Evolutionary conservation across 1,284 basidiomycete genomes (phyloP), one percentile per base, ranked within the genome.

Genomic region (Ganoderma resinaceum): DNA sequence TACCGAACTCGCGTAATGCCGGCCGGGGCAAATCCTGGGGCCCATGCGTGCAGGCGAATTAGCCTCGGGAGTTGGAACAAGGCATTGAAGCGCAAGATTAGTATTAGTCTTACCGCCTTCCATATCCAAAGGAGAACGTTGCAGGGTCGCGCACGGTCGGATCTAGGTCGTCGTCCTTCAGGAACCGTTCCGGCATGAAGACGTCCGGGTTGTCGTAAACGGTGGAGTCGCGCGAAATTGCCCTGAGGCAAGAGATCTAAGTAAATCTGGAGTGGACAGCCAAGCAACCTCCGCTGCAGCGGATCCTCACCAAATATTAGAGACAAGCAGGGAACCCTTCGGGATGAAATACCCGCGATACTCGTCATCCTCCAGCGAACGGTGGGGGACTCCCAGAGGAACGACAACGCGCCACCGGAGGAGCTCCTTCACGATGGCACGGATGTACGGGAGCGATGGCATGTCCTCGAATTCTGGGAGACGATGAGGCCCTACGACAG

Each of bases 401-500:
- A 67, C 66, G 23, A 72, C 71, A 12, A 66, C 66, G 11, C 66
- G 68, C 71, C 71, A 72, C 12, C 71, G 64, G 9, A 72, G 59
- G 14, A 65, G 60, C 65, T 72, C 71, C 62, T 70, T 72, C 26
- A 65, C 58, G 8, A 72, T 14, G 6, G 69, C 71, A 29, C 20
- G 23, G 31, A 72, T 40, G 63, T 72, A 72, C 7, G 69, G 71
- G 23, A 72, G 67, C 33, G 69, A 63, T 26, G 61, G 20, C 14
- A 78, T 66, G 64, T 85, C 84, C 8, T 75, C 73, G 38, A 82
- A 78, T 0, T 75, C 75, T 0, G 84, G 84, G 2, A 84, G 72
- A 18, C 82, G 74, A 33, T 80, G 76, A 1, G 69, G 59, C 11
- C 77, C 75, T 52, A 72, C 61, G 31, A 70, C 67, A 0, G 63